Conservation (phyloP, 306 rosid species). For the Medicago arabica region DNA sequence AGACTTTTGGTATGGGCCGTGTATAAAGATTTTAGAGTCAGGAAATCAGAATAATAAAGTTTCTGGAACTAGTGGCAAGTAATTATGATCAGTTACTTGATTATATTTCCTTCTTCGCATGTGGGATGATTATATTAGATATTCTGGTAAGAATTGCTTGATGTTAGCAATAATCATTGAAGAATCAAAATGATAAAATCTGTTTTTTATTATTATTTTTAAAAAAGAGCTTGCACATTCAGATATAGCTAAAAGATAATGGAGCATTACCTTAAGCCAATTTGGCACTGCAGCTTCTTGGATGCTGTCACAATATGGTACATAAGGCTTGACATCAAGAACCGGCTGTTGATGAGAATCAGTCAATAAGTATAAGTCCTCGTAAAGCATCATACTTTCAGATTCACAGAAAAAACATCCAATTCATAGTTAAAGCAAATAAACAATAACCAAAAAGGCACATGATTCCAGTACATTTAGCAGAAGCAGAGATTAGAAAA, state of each 20-base stretch:
- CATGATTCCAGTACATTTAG: background rate
- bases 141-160: constrained; percentile 7
- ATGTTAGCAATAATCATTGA: constrained; percentile 15
- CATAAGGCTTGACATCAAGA: constrained; percentile 91
- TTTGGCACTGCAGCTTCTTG: constrained; percentile 74
- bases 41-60: constrained; percentile 30
- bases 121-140: constrained; percentile 27
- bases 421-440: constrained; percentile 25
- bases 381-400: constrained; percentile 24
- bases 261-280: constrained; percentile 74
- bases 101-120: constrained; percentile 25
- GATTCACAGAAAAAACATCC: constrained; percentile 30
- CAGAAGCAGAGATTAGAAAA: constrained; percentile 40
- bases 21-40: background rate
- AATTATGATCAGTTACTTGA: background rate
- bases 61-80: constrained; percentile 31
- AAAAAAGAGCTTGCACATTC: background rate
- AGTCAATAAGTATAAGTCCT: constrained; percentile 34
- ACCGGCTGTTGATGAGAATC: constrained; percentile 72
- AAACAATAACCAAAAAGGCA: constrained; percentile 28
- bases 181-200: constrained; percentile 22
- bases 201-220: background rate
- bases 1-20: background rate
- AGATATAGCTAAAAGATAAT: constrained; percentile 34
- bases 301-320: constrained; percentile 84